Conservation (phyloP, 768 basidiomycete genomes). For the Phylloporus sp. region DNA sequence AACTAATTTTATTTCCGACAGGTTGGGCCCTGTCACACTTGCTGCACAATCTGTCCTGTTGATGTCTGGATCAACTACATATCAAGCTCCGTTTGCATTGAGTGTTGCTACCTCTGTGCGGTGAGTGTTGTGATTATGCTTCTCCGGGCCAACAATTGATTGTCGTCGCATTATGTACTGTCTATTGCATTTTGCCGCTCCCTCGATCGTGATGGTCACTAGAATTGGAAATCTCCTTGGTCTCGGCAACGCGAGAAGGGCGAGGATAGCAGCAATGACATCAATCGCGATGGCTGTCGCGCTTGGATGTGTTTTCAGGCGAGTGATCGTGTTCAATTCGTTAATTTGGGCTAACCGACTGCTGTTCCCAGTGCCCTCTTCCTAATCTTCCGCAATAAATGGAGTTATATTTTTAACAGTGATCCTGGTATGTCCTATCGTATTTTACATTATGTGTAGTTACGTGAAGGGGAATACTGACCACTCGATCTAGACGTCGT, state of each 20-base stretch:
- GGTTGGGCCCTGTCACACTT: slow-evolving; percentile 74
- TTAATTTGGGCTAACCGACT: not conserved
- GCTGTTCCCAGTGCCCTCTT: slow-evolving; percentile 43
- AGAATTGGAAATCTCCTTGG: slow-evolving; percentile 90
- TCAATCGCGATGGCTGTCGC: slow-evolving; percentile 62
- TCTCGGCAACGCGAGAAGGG: slow-evolving; percentile 69
- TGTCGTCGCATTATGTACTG: not conserved
- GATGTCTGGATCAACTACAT: slow-evolving; percentile 70
- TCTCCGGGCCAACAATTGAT: not conserved
- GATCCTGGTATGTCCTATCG: slow-evolving; percentile 45
- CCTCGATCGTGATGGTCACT: not conserved
- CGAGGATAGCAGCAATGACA: slow-evolving; percentile 61
- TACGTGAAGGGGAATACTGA: not conserved
- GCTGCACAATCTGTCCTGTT: slow-evolving; percentile 88
- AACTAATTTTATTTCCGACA: slow-evolving; percentile 25
- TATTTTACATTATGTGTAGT: not conserved
- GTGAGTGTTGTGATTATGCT: slow-evolving; percentile 35
- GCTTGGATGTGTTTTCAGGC: slow-evolving; percentile 70
- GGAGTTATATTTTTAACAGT: slow-evolving; percentile 73
- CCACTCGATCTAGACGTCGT: slow-evolving; percentile 38
- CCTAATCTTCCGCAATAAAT: slow-evolving; percentile 56
- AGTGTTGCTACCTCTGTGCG: slow-evolving; percentile 83
- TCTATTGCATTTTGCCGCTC: not conserved
- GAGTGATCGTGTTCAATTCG: slow-evolving; percentile 8
- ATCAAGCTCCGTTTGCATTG: slow-evolving; percentile 80